Evolutionary conservation across 495 filamentous ascomycete genomes (phyloP).

Genomic region (Podospora conica): DNA sequence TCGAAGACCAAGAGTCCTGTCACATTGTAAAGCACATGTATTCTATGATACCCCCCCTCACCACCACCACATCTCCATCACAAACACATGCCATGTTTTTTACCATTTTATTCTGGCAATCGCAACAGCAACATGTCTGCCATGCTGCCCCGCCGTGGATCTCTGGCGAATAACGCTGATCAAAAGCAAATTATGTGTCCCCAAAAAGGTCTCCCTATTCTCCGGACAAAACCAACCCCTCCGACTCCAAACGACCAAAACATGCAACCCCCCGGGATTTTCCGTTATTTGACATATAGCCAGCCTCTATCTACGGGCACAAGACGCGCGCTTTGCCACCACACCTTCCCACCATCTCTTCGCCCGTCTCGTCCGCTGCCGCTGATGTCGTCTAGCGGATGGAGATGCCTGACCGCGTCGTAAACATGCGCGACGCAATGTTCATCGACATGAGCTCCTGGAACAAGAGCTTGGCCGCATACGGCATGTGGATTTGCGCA

Average conservation of each 20-base stretch:
- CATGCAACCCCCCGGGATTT: conserved; percentile 16
- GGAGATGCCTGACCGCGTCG: conserved; percentile 66
- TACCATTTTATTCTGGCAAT: background rate
- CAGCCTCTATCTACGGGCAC: background rate
- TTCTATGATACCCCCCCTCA: background rate
- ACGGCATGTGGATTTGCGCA: conserved; percentile 94
- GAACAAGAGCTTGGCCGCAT: conserved; percentile 97
- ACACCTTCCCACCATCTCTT: background rate
- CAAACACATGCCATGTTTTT: background rate
- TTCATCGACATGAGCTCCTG: conserved; percentile 98
- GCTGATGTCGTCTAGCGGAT: conserved; percentile 41
- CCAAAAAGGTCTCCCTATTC: background rate
- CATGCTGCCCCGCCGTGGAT: background rate
- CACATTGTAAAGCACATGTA: background rate
- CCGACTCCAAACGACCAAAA: conserved; percentile 22
- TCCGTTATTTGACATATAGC: background rate
- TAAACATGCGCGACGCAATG: conserved; percentile 95
- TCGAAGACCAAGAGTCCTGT: background rate
- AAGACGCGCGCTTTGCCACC: background rate
- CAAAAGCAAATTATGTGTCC: conserved; percentile 4
- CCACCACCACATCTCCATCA: background rate
- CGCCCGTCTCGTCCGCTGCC: background rate
- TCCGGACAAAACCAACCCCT: background rate
- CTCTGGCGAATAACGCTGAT: background rate
- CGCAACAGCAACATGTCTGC: background rate